Base-by-base conservation (phyloP, 2,329 filamentous ascomycete genomes). In the Fusarium napiforme region DNA sequence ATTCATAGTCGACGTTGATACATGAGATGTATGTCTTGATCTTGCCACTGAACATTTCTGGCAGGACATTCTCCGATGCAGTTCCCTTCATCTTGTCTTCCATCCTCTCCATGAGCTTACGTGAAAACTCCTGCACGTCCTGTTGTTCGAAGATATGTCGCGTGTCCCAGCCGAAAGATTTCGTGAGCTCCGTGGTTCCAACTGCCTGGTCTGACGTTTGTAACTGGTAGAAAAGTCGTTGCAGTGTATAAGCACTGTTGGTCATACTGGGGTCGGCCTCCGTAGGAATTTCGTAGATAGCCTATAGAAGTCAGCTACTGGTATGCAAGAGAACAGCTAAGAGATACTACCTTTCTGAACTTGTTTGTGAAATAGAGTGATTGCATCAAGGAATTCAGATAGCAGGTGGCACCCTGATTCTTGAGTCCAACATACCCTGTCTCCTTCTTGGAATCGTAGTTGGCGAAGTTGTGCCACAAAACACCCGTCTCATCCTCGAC, bases 31-130 rank as follows among this genome's bases (percentile, higher is more conserved):
- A 99, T 1, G 96, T 99, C 85, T 98, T 98, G 82, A 97, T 95
- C 84, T 98, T 98, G 64, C 96, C 97, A 66, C 96, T 95, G 79
- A 99, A 98, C 85, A 99, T 93, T 71, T 93, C 91, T 2, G 95
- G 91, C 14, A 99, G 87, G 5, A 95, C 93, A 75, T 96, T 97
- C 80, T 98, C 94, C 18, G 94, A 93, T 57, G 93, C 91, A 4
- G 96, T 98, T 50, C 94, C 96, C 83, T 99, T 99, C 97, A 99
- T 99, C 81, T 93, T 96, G 79, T 96, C 93, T 81, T 99, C 97
- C 84, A 99, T 92, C 67, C 94, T 92, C 83, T 99, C 96, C 93
- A 99, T 99, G 71, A 99, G 87, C 81, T 98, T 97, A 64, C 97
- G 90, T 39, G 95, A 98, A 39, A 99, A 86, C 81, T 99, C 96